Evolutionary conservation across 148 eudicot species (phyloP).

Genomic region (Cornus controversa): DNA sequence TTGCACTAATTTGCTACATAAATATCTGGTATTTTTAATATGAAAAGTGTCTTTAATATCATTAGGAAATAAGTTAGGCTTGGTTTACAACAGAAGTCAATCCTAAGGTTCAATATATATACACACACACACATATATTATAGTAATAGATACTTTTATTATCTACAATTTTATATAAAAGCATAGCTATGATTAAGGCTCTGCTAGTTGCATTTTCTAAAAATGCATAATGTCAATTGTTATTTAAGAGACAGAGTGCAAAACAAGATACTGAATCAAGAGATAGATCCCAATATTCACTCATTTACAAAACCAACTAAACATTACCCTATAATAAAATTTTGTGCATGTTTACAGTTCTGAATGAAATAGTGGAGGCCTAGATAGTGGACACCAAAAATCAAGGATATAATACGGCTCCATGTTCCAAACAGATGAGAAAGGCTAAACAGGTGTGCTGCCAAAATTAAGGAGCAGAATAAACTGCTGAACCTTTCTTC

Average conservation of each 20-base stretch:
- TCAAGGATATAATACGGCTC: background rate
- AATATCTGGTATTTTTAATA: too few relatives aligned
- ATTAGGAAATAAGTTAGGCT: too few relatives aligned
- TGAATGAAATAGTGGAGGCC: background rate
- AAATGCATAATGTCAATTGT: background rate
- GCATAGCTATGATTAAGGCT: background rate
- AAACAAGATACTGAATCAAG: too few relatives aligned
- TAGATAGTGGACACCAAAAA: background rate
- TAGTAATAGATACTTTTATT: too few relatives aligned
- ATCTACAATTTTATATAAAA: background rate
- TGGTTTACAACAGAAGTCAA: background rate
- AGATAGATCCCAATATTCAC: too few relatives aligned
- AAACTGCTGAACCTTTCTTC: background rate
- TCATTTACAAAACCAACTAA: too few relatives aligned
- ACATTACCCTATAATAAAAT: too few relatives aligned
- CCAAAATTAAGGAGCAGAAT: background rate
- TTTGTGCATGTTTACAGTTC: background rate
- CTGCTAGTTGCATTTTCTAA: background rate
- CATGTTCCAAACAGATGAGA: background rate
- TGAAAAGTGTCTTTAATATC: background rate
- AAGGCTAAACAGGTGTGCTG: background rate
- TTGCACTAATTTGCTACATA: background rate
- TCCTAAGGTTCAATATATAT: background rate
- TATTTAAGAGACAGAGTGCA: too few relatives aligned
- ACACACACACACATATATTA: too few relatives aligned